phyloP scores from a whole-genome alignment of 2,329 filamentous ascomycete genomes.

The Aspergillus carbonarius region DNA sequence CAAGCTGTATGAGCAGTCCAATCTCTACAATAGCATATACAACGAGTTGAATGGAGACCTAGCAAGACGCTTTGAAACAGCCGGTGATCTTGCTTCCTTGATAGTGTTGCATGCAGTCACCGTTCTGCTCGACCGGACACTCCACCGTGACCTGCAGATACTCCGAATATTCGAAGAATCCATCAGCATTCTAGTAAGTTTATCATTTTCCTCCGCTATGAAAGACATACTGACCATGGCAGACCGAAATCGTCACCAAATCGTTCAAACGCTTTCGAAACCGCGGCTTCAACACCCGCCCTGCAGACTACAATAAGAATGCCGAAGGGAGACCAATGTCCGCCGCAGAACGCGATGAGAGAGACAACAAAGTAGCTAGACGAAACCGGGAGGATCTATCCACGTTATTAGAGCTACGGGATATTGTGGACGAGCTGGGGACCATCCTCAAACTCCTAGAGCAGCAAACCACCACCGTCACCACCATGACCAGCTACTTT shows the following conservation, averaged over 20 bases:
- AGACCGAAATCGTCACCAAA: conserved; percentile 63
- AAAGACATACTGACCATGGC: not conserved
- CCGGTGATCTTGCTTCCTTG: conserved; percentile 62
- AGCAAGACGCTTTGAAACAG: conserved; percentile 61
- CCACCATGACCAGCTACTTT: conserved; percentile 38
- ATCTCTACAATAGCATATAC: conserved; percentile 63
- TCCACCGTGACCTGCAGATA: conserved; percentile 62
- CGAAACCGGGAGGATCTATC: conserved; percentile 65
- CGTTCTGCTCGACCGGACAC: conserved; percentile 59
- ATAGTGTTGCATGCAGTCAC: conserved; percentile 62
- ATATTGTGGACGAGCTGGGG: conserved; percentile 63
- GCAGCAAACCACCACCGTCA: conserved; percentile 55
- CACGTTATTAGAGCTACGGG: conserved; percentile 61
- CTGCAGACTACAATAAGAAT: conserved; percentile 31
- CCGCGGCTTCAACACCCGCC: conserved; percentile 53
- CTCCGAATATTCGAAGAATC: conserved; percentile 67
- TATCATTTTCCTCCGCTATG: not conserved
- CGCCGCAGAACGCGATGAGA: conserved; percentile 39
- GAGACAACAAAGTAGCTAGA: conserved; percentile 51
- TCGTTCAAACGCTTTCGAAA: conserved; percentile 63
- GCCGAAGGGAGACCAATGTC: conserved; percentile 32
- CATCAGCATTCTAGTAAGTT: conserved; percentile 60
- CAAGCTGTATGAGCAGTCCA: conserved; percentile 49
- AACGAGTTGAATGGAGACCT: conserved; percentile 66
- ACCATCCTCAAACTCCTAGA: conserved; percentile 59